These are phyloP conservation scores for Caloboletus inedulis DNA, from an alignment of 1,284 basidiomycete genomes.

Conservation along the genomic window DNA sequence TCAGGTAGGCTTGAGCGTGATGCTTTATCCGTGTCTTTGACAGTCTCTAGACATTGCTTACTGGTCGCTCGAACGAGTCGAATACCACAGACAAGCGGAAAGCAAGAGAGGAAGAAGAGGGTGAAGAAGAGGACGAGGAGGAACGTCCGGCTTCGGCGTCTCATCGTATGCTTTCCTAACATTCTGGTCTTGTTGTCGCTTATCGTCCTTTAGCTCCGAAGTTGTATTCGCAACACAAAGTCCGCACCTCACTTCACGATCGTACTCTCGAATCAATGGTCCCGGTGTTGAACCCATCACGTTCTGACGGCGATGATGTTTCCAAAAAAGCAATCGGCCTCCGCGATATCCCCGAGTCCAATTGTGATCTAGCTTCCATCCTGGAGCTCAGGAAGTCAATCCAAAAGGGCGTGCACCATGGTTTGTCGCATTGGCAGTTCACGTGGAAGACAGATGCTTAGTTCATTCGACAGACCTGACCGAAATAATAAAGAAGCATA, in stretches of 20 bases:
- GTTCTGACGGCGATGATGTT: slow-evolving; percentile 25
- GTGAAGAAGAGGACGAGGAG: slow-evolving; percentile 31
- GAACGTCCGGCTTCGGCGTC: slow-evolving; percentile 7
- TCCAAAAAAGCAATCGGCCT: slow-evolving; percentile 32
- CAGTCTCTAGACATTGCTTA: slow-evolving; percentile 54
- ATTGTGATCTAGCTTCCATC: slow-evolving; percentile 82
- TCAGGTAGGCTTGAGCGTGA: slow-evolving; percentile 50
- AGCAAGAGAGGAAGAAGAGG: slow-evolving; percentile 28
- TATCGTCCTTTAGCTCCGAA: slow-evolving; percentile 40
- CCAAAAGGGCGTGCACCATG: slow-evolving; percentile 59
- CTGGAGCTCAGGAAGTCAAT: slow-evolving; percentile 61
- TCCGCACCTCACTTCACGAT: slow-evolving; percentile 85
- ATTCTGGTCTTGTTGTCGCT: background rate
- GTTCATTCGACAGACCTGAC: slow-evolving; percentile 56
- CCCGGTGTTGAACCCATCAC: slow-evolving; percentile 52
- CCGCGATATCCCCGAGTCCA: slow-evolving; percentile 72
- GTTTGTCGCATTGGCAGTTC: slow-evolving; percentile 43
- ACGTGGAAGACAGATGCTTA: background rate
- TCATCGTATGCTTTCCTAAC: slow-evolving; percentile 16
- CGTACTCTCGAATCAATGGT: slow-evolving; percentile 95
- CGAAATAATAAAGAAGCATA: slow-evolving; percentile 84
- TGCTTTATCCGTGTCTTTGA: background rate
- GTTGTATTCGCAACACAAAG: slow-evolving; percentile 81
- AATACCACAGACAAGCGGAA: slow-evolving; percentile 46
- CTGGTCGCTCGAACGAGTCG: slow-evolving; percentile 45